Conservation (phyloP, 345 rosid species). For the Iberis pinnata region DNA sequence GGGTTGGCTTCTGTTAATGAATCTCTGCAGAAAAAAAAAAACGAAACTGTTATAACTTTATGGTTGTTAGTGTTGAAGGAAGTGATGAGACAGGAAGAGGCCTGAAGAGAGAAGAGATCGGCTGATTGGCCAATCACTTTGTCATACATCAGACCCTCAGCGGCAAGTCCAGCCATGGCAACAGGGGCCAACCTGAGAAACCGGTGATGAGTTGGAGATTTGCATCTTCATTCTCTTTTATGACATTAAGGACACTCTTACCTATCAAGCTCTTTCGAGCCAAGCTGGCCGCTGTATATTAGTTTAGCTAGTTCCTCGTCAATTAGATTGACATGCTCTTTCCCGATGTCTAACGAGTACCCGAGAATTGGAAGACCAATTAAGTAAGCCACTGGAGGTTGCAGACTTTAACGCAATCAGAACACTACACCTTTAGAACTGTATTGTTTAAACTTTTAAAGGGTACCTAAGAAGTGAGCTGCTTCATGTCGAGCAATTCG, state of each 20-base stretch:
- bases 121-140: slow-evolving; percentile 97
- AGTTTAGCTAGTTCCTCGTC: slow-evolving; percentile 69
- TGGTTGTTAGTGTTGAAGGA: not conserved
- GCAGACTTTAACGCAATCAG: slow-evolving; percentile 11
- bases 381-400: slow-evolving; percentile 61
- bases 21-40: slow-evolving; percentile 42
- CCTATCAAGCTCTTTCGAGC: slow-evolving; percentile 82
- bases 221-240: not conserved
- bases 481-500: slow-evolving; percentile 84
- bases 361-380: slow-evolving; percentile 85
- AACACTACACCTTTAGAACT: not conserved
- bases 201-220: not conserved
- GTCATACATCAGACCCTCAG: slow-evolving; percentile 83
- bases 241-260: slow-evolving; percentile 14
- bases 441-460: not conserved
- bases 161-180: slow-evolving; percentile 95
- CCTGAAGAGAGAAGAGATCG: slow-evolving; percentile 96
- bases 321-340: slow-evolving; percentile 86
- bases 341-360: slow-evolving; percentile 85
- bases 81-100: slow-evolving; percentile 11
- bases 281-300: slow-evolving; percentile 88
- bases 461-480: slow-evolving; percentile 75
- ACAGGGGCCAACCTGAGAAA: slow-evolving; percentile 67
- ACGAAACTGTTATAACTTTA: not conserved
- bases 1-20: slow-evolving; percentile 80